A percentile compares a stretch with the other conserved stretches of the same genome.
These are phyloP conservation scores for Annulohypoxylon stygium DNA, from an alignment of 495 filamentous ascomycete species.

Conservation along the genomic window DNA sequence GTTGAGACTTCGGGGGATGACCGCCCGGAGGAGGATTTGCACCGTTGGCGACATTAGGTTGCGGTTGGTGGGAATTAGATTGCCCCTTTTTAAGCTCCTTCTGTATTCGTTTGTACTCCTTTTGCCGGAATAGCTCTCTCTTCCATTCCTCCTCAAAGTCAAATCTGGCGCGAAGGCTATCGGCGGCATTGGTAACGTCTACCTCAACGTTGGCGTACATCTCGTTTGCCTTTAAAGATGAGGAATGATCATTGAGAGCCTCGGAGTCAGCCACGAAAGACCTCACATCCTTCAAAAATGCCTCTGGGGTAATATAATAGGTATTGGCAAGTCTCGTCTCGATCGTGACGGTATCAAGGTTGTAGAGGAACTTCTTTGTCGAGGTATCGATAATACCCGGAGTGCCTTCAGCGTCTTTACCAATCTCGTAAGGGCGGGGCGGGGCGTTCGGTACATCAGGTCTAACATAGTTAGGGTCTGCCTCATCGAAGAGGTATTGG, in stretches of 20 bases:
- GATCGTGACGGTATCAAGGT: slow-evolving; percentile 91
- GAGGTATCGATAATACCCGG: slow-evolving; percentile 75
- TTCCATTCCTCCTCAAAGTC: slow-evolving; percentile 70
- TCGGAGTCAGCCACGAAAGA: slow-evolving; percentile 85
- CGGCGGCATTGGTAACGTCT: slow-evolving; percentile 79
- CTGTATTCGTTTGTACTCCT: slow-evolving; percentile 71
- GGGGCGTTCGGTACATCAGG: slow-evolving; percentile 77
- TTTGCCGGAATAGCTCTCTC: slow-evolving; percentile 75
- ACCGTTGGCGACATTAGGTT: slow-evolving; percentile 52
- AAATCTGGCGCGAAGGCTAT: slow-evolving; percentile 62
- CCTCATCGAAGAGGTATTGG: slow-evolving; percentile 83
- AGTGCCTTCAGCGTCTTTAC: slow-evolving; percentile 79
- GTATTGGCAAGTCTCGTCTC: slow-evolving; percentile 95
- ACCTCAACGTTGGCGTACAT: slow-evolving; percentile 92
- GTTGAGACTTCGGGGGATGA: slow-evolving; percentile 62
- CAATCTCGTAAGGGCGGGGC: slow-evolving; percentile 79
- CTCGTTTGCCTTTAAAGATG: slow-evolving; percentile 87
- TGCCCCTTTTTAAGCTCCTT: slow-evolving; percentile 68
- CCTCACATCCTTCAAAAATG: slow-evolving; percentile 89
- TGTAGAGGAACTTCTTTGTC: slow-evolving; percentile 90
- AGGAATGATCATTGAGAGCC: slow-evolving; percentile 78
- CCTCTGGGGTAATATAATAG: slow-evolving; percentile 88
- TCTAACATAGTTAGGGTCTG: slow-evolving; percentile 81
- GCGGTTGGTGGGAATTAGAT: slow-evolving; percentile 54
- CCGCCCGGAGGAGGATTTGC: slow-evolving; percentile 48